Percentiles rank a stretch among this genome's conserved stretches.
These are phyloP conservation scores for Penicillium sp. DNA, from an alignment of 2,329 filamentous ascomycete species.

Conservation along the genomic window DNA sequence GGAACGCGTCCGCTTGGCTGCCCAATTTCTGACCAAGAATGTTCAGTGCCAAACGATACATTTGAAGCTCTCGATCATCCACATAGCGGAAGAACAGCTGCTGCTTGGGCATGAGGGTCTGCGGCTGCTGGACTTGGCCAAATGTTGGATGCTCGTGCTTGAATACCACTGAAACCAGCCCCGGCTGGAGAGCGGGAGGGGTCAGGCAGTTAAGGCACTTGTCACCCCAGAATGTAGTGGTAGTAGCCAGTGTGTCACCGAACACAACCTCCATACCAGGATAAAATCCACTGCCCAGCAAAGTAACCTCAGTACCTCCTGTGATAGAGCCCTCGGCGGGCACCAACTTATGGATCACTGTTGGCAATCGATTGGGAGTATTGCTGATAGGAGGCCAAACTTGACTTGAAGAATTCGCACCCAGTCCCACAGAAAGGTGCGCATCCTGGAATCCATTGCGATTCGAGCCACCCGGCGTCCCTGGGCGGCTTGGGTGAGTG, in stretches of 20 bases:
- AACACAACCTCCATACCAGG: constrained; percentile 82
- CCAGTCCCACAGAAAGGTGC: constrained; percentile 29
- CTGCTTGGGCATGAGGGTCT: constrained; percentile 48
- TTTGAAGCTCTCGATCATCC: constrained; percentile 50
- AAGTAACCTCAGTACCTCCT: constrained; percentile 83
- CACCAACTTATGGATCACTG: constrained; percentile 77
- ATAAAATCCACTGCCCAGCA: constrained; percentile 77
- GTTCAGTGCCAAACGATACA: constrained; percentile 45
- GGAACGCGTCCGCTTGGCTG: constrained; percentile 49
- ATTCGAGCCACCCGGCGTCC: constrained; percentile 60
- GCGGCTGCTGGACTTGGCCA: constrained; percentile 46
- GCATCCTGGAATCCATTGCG: constrained; percentile 45
- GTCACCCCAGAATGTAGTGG: constrained; percentile 77
- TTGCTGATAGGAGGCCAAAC: constrained; percentile 55
- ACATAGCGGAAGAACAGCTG: constrained; percentile 67
- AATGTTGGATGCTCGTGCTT: constrained; percentile 55
- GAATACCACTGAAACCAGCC: constrained; percentile 70
- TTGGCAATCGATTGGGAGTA: constrained; percentile 53
- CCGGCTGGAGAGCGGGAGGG: constrained; percentile 66
- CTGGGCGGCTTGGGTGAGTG: constrained; percentile 71
- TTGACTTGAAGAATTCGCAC: constrained; percentile 50
- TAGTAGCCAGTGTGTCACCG: constrained; percentile 66
- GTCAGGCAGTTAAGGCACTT: constrained; percentile 76
- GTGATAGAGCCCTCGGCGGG: constrained; percentile 77
- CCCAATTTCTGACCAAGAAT: constrained; percentile 49